Evolutionary conservation across 2,329 filamentous ascomycete genomes (phyloP).

Genomic region (Cercospora sojina): DNA sequence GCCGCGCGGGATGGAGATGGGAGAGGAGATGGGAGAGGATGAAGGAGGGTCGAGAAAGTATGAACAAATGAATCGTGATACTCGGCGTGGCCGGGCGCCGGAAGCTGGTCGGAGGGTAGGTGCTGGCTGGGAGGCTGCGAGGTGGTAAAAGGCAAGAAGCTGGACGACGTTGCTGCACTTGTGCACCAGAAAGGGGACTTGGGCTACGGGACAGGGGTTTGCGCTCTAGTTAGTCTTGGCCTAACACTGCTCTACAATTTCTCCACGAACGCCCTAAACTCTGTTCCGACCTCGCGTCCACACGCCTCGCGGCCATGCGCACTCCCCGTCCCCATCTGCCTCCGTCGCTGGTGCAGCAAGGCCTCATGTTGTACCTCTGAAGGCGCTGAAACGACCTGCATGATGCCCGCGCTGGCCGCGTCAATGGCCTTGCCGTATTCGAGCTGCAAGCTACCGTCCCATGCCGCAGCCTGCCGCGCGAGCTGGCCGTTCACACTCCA

Average conservation of each 20-base stretch:
- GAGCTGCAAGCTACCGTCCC: slow-evolving; percentile 1
- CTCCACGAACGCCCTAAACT: slow-evolving; percentile 16
- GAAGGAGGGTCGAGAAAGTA: slow-evolving; percentile 21
- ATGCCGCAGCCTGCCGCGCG: background rate
- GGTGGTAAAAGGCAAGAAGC: slow-evolving; percentile 15
- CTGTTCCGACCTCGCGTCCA: slow-evolving; percentile 6
- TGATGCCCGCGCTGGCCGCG: slow-evolving; percentile 7
- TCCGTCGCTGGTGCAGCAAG: background rate
- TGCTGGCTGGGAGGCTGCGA: slow-evolving; percentile 10
- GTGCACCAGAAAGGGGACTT: slow-evolving; percentile 14
- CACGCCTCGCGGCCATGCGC: background rate
- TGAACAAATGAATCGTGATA: slow-evolving; percentile 13
- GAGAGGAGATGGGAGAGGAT: slow-evolving; percentile 1
- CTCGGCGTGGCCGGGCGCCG: slow-evolving; percentile 13
- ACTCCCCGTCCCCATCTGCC: background rate
- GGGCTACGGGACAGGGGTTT: slow-evolving; percentile 7
- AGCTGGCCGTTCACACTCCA: background rate
- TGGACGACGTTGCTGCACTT: slow-evolving; percentile 12
- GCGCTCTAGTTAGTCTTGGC: slow-evolving; percentile 9
- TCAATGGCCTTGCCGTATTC: background rate
- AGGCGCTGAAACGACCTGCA: background rate
- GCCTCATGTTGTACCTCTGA: background rate
- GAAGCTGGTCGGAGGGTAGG: slow-evolving; percentile 14
- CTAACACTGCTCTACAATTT: slow-evolving; percentile 11
- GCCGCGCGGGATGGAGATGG: slow-evolving; percentile 11